Conservation (phyloP, 73 alveolate species). For the Blepharisma stoltei region DNA sequence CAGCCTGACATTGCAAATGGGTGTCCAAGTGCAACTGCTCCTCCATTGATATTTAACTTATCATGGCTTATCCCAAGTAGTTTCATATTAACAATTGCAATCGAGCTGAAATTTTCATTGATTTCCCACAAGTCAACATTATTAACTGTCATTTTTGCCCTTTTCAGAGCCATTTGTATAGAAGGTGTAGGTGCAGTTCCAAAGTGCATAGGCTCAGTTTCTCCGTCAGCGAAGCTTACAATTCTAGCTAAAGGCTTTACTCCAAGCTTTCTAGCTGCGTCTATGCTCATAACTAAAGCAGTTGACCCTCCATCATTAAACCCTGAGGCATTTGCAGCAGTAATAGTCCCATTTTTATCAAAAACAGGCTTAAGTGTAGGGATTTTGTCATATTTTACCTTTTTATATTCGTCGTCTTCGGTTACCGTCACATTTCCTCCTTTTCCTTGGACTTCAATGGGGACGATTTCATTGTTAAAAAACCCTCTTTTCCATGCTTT, state of each 20-base stretch:
- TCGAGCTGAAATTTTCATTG: slow-evolving; percentile 19
- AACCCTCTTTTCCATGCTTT: slow-evolving; percentile 73
- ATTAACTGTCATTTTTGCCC: slow-evolving; percentile 2
- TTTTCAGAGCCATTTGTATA: slow-evolving; percentile 35
- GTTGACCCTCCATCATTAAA: slow-evolving; percentile 67
- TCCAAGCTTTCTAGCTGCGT: slow-evolving; percentile 33
- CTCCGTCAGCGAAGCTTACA: slow-evolving; percentile 57
- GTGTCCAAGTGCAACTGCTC: slow-evolving; percentile 92
- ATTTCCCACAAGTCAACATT: slow-evolving; percentile 25
- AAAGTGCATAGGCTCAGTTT: slow-evolving; percentile 50
- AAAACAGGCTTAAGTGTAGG: slow-evolving; percentile 54
- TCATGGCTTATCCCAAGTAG: slow-evolving; percentile 26
- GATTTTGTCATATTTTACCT: slow-evolving; percentile 44
- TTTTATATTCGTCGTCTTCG: slow-evolving; percentile 59
- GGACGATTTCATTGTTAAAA: slow-evolving; percentile 69
- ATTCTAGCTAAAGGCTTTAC: slow-evolving; percentile 51
- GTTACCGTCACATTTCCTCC: not conserved
- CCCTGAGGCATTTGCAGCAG: slow-evolving; percentile 68
- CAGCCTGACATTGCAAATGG: slow-evolving; percentile 88
- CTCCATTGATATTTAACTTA: slow-evolving; percentile 54
- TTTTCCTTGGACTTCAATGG: not conserved
- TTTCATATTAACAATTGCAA: slow-evolving; percentile 34
- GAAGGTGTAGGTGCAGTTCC: slow-evolving; percentile 53
- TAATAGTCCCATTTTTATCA: slow-evolving; percentile 52
- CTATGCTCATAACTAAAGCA: slow-evolving; percentile 45